Base-by-base conservation (phyloP, 345 rosid species). In the Populus ilicifolia region DNA sequence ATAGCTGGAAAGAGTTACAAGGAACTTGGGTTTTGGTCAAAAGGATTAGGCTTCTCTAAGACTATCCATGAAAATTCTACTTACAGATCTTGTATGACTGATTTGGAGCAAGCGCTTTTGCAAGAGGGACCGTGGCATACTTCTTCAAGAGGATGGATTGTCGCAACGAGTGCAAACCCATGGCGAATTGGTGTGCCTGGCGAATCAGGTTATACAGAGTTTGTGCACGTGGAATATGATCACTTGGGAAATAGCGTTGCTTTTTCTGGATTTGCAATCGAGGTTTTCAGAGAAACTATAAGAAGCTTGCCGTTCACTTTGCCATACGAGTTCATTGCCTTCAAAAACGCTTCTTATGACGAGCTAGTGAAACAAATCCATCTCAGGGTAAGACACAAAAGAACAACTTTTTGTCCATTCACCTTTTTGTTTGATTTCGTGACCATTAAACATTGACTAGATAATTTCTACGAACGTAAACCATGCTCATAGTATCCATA, bases 1-100 rank as follows among this genome's bases (percentile, higher is more conserved):
- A 35, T 84, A 44, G 70, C 33, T 0, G 82, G 76, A 64, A 72
- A 25, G 43, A 76, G 64, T 38, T 76, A 68, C 21, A 70, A 16
- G 13, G 80, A 76, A 56, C 33, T 84, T 3, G 87, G 84, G 4
- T 84, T 75, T 14, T 84, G 87, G 87, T 52, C 77, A 5, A 35
- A 76, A 2, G 67, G 78, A 10, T 30, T 38, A 0, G 87, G 84
- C 2, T 81, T 81, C 79, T 73, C 80, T 0, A 16, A 76, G 27
- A 59, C 41, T 6, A 21, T 80, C 13, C 62, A 72, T 21, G 48
- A 39, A 11, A 13, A 11, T 44, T 36, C 46, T 68, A 29, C 3
- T 8, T 21, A 52, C 52, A 52, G 27, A 39, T 8, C 56, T 18
- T 73, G 75, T 0, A 81, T 84, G 84, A 73, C 69, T 10, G 50